Base-by-base conservation (phyloP, 331 rosid species). In the Erythrophleum ivorense region DNA sequence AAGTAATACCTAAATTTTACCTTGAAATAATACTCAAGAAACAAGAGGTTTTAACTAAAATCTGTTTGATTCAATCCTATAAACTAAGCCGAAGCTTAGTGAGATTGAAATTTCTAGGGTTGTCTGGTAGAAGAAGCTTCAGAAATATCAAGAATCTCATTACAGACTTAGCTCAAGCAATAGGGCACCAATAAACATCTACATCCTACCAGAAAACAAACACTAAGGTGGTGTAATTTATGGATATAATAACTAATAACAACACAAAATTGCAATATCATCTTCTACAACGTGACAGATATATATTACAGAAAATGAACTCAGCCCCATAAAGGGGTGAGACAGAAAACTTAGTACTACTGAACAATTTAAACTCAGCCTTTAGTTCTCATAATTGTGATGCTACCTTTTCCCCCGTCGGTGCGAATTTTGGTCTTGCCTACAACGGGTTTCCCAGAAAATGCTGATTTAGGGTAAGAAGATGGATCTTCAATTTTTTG, bases 371-470 rank as follows among this genome's bases (percentile, higher is more conserved):
- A 72, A 41, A 49, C 82, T 85, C 90, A 96, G 72, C 99, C 99
- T 94, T 89, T 92, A 63, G 99, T 94, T 84, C 98, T 89, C 97
- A 91, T 94, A 62, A 96, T 96, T 78, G 99, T 96, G 86, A 96
- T 96, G 97, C 98, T 96, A 41, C 99, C 99, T 83, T 89, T 96
- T 68, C 99, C 97, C 24, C 99, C 98, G 79, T 94, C 97, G 0
- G 98, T 96, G 80, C 88, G 97, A 55, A 96, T 94, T 85, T 92
- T 96, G 9, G 98, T 96, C 85, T 96, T 94, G 6, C 95, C 97
- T 53, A 96, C 99, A 3, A 96, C 98, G 5, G 99, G 98, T 89
- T 96, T 96, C 75, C 99, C 99, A 7, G 99, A 94, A 85, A 96
- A 92, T 76, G 99, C 98, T 34, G 99, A 96, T 78, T 90, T 95